Evolutionary conservation across 768 basidiomycete species (phyloP).

Genomic region (Auricularia heimuer): DNA sequence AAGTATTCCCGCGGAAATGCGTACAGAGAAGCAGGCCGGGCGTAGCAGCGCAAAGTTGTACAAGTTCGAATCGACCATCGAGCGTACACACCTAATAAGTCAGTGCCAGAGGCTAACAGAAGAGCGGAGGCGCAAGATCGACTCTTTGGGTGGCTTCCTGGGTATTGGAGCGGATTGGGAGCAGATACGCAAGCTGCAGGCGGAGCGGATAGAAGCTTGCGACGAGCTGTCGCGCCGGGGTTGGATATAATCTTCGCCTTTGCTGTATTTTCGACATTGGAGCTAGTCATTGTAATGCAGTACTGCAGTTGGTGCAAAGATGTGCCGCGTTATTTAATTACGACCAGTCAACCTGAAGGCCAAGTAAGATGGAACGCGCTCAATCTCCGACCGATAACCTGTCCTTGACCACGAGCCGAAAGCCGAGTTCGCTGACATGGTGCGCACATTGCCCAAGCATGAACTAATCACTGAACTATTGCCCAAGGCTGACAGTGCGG

Average conservation of each 20-base stretch:
- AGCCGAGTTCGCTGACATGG: no score
- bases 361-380: no score
- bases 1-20: slow-evolving; percentile 49
- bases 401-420: no score
- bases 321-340: no score
- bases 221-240: slow-evolving; percentile 63
- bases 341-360: no score
- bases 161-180: slow-evolving; percentile 91
- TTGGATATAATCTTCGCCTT: slow-evolving; percentile 14
- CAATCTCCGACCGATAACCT: no score
- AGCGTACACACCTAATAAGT: slow-evolving; percentile 60
- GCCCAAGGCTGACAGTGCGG: no score
- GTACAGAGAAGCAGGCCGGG: slow-evolving; percentile 25
- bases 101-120: slow-evolving; percentile 66
- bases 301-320: no score
- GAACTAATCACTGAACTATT: no score
- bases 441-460: no score
- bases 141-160: slow-evolving; percentile 76
- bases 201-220: slow-evolving; percentile 64
- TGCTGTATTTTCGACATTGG: neutral
- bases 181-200: slow-evolving; percentile 64
- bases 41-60: slow-evolving; percentile 19
- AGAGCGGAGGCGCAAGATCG: slow-evolving; percentile 56
- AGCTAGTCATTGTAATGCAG: no score
- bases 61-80: slow-evolving; percentile 70